These are phyloP conservation scores for Phytophthora syringae DNA, from an alignment of 352 stramenopile genomes.

Conservation along the genomic window DNA sequence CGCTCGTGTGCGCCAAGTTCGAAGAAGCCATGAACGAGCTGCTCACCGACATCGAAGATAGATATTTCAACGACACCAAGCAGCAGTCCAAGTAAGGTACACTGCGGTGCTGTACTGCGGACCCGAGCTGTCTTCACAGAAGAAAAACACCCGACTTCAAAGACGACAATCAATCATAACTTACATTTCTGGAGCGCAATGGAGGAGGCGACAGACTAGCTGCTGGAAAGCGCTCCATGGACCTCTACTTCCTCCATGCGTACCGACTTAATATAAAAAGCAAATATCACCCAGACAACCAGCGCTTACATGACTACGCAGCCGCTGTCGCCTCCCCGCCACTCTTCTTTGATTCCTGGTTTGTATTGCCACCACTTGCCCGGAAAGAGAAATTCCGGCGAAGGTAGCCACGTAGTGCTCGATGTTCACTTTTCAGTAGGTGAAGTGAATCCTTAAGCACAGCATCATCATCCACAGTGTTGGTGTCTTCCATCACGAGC, in stretches of 20 bases:
- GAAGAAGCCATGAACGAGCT: conserved; percentile 79
- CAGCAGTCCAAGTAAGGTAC: conserved; percentile 19
- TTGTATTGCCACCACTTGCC: conserved; percentile 34
- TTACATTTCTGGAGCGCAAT: conserved; percentile 36
- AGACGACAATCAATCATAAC: conserved; percentile 33
- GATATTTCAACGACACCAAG: conserved; percentile 61
- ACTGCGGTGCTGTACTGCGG: too few relatives aligned
- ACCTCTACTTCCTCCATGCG: conserved; percentile 4
- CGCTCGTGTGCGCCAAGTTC: conserved; percentile 72
- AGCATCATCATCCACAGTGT: conserved; percentile 38
- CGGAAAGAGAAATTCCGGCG: conserved; percentile 86
- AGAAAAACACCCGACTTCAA: conserved; percentile 4
- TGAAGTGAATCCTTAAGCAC: conserved; percentile 56
- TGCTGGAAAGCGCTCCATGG: conserved; percentile 13
- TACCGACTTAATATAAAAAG: conserved; percentile 31
- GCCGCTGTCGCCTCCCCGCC: conserved; percentile 54
- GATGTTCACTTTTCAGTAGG: conserved; percentile 79
- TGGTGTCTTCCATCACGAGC: conserved; percentile 70
- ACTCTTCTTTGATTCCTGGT: conserved; percentile 48
- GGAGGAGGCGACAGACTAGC: conserved; percentile 15
- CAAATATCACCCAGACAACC: conserved; percentile 14
- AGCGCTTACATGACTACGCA: conserved; percentile 67
- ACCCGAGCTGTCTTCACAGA: background rate
- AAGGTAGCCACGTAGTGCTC: conserved; percentile 77
- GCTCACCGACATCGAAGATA: conserved; percentile 72